Evolutionary conservation across 2,329 filamentous ascomycete species (phyloP).

Genomic region (Cryphonectria naterciae): DNA sequence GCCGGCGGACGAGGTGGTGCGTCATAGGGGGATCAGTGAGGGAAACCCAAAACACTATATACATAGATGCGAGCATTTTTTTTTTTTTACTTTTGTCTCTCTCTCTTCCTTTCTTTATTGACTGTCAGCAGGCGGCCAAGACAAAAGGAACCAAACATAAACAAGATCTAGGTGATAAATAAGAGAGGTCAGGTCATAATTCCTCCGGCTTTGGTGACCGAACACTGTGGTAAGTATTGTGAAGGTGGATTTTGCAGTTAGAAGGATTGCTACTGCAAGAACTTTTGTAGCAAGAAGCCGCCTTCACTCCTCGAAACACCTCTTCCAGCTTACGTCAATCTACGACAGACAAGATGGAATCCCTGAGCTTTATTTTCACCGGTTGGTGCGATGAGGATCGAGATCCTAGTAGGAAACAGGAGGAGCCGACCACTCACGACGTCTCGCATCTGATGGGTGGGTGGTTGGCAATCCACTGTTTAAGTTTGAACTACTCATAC

Average conservation of each 20-base stretch:
- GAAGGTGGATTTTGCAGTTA: background rate
- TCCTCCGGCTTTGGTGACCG: background rate
- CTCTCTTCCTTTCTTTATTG: background rate
- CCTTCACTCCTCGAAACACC: background rate
- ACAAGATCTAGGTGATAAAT: background rate
- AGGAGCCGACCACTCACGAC: background rate
- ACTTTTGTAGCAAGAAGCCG: too few species aligned
- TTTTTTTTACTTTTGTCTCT: too few species aligned
- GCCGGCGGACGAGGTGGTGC: conserved; percentile 37
- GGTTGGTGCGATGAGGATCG: background rate
- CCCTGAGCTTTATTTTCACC: too few species aligned
- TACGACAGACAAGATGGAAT: background rate
- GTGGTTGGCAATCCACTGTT: background rate
- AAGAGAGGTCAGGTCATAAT: background rate
- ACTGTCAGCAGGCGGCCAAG: background rate
- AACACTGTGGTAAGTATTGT: background rate
- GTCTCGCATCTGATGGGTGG: background rate
- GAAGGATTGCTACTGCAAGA: too few species aligned
- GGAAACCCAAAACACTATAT: background rate
- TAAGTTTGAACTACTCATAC: too few species aligned
- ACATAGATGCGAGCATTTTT: background rate
- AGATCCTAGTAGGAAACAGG: background rate
- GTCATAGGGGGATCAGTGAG: conserved; percentile 23
- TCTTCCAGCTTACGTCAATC: background rate
- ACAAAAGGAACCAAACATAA: background rate